phyloP scores from a whole-genome alignment of 768 basidiomycete genomes.

The Boletus barrowsii region DNA sequence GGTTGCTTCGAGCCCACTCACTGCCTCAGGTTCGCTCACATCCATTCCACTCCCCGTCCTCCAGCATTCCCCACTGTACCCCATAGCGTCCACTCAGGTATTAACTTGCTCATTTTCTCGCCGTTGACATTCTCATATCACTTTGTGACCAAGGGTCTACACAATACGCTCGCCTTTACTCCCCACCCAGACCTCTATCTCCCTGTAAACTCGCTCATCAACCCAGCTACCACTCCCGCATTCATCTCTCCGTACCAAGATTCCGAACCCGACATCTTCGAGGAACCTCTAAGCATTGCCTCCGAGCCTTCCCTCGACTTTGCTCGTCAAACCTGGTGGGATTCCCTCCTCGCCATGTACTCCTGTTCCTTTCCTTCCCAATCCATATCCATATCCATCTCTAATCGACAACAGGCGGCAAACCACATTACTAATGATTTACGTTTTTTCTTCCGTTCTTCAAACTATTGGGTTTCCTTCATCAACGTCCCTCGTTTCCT shows the following conservation, averaged over 20 bases:
- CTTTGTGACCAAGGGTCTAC: conserved; percentile 21
- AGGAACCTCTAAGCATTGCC: conserved; percentile 30
- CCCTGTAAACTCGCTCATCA: neutral
- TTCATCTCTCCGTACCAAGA: conserved; percentile 14
- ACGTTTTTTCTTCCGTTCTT: conserved; percentile 59
- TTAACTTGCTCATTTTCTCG: conserved; percentile 21
- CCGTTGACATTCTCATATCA: conserved; percentile 24
- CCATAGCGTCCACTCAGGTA: conserved; percentile 29
- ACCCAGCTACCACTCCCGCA: neutral
- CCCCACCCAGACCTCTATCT: conserved; percentile 3
- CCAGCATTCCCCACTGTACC: conserved; percentile 9
- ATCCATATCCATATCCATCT: conserved; percentile 36
- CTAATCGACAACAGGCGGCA: conserved; percentile 46
- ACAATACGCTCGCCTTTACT: conserved; percentile 1
- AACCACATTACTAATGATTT: conserved; percentile 53
- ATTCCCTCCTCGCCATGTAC: conserved; percentile 61
- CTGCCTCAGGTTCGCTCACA: conserved; percentile 7
- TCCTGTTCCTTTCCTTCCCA: conserved; percentile 30
- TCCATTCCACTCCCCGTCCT: conserved; percentile 9
- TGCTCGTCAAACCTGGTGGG: conserved; percentile 77
- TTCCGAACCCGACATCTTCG: conserved; percentile 9
- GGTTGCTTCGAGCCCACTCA: neutral
- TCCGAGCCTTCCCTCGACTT: conserved; percentile 64
- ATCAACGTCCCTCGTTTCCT: conserved; percentile 71
- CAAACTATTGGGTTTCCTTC: conserved; percentile 73